Base-by-base conservation (phyloP, 306 rosid genomes). In the Lotus japonicus region DNA sequence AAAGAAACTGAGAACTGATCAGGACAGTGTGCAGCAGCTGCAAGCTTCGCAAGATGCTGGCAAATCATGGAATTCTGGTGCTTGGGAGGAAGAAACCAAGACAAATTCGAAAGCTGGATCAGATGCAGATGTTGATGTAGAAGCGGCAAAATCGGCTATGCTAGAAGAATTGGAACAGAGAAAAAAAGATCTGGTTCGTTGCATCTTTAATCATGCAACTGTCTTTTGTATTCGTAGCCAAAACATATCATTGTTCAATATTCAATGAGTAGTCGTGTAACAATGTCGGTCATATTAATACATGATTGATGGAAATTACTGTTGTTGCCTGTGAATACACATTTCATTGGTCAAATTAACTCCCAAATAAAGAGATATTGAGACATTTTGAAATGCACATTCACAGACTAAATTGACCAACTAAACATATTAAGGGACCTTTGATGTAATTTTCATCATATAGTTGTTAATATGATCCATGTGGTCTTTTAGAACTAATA, bases 181-280 rank as follows among this genome's bases (percentile, higher is more conserved):
- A 90, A 90, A 87, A 64, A 87, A 85, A 71, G 90, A 90, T 51
- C 52, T 94, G 99, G 97, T 94, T 18, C 3, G 57, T 76, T 71
- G 51, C 11, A 6, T 65, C 45, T 72, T 68, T 36, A 64, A 35
- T 50, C 75, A 36, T 38, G 49, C 5, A 54, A 28, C 57, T 51
- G 13, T 48, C 35, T 6, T 58, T 23, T 17, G 64, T 73, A 39
- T 65, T 64, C 12, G 11, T 36, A 14, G 14, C 11, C 5, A 64
- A 67, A 15, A 35, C 13, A 11, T 23, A 28, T 28, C 0, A 6
- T 46, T 11, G 16, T 42, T 19, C 6, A 18, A 35, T 28, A 49
- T 10, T 50, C 28, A 39, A 49, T 18, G 16, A 60, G 49, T 59
- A n/a, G 18, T 19, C 3, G 65, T 17, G 5, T 6, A 31, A 31